Base-by-base conservation (phyloP, 768 basidiomycete species). In the Rhodosporidiobolus odoratus region DNA sequence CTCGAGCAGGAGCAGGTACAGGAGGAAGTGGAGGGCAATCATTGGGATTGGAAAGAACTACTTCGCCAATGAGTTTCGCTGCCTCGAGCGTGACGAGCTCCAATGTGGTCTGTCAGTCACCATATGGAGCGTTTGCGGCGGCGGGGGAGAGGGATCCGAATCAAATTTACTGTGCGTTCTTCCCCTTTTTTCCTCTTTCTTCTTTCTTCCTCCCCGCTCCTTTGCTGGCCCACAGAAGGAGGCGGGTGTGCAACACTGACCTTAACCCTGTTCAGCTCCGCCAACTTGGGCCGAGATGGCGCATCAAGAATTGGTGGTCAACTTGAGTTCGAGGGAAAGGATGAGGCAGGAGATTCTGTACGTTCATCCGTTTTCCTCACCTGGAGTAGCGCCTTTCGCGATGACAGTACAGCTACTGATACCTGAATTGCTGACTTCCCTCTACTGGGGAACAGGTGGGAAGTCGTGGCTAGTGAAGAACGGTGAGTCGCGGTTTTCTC, bases 291-390 rank as follows among this genome's bases (percentile, higher is more conserved):
- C 71, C 34, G 75, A 78, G 64, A 74, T 77, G 74, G 77, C 77
- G 8, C 68, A 77, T 37, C 72, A 73, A 19, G 77, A 79, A 37
- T 65, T 79, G 41, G 74, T 78, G 43, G 71, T 72, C 43, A 77
- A 79, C 52, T 48, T 79, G 0, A 71, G 72, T 19, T 65, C 73
- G 13, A 65, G 78, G 41, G 78, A 79, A 43, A 43, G 78, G 56
- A 78, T 75, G 37, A 60, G 78, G 57, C 78, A 78, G 59, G 78
- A 79, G 62, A 78, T 79, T 4, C 68, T 77, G 58, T 77, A 37
- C 40, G 66, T 34, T 41, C 52, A 7, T 15, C 13, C 38, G n/a
- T 32, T 30, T 30, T 32, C 52, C 21, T 30, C 30, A 6, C 35
- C 30, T 15, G 9, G 25, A 2, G 8, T n/a, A 9, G 25, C 43